phyloP scores from a whole-genome alignment of 352 stramenopile genomes.

The Globisporangium recalcitrans region DNA sequence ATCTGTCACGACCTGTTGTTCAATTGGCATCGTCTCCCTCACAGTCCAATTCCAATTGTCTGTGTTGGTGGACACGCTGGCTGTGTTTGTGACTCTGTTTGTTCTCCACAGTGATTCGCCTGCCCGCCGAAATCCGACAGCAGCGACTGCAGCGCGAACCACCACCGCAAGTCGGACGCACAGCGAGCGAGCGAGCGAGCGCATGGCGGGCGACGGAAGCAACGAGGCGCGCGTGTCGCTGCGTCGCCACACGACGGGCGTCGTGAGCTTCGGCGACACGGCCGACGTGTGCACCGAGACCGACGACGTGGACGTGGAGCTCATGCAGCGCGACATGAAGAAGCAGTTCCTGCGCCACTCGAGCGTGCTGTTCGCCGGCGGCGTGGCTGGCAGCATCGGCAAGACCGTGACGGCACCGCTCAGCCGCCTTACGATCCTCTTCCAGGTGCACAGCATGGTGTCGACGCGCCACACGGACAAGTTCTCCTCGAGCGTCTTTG shows the following conservation, averaged over 20 bases:
- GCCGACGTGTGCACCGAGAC: slow-evolving; percentile 75
- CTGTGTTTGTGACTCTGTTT: not conserved
- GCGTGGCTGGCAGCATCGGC: slow-evolving; percentile 91
- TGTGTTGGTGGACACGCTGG: slow-evolving; percentile 4
- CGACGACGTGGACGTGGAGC: slow-evolving; percentile 68
- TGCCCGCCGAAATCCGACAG: slow-evolving; percentile 4
- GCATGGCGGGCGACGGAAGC: slow-evolving; percentile 4
- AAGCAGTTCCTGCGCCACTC: slow-evolving; percentile 74
- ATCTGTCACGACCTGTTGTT: not conserved
- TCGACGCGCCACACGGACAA: slow-evolving; percentile 81
- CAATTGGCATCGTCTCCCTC: slow-evolving; percentile 1
- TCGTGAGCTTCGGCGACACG: slow-evolving; percentile 76
- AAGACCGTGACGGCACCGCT: slow-evolving; percentile 95
- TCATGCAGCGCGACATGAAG: slow-evolving; percentile 60
- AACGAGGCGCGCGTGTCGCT: slow-evolving; percentile 42
- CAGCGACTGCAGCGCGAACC: not conserved
- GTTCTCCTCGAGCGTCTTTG: slow-evolving; percentile 65
- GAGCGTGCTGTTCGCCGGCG: slow-evolving; percentile 83
- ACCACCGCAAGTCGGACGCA: not conserved
- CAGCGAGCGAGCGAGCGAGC: not conserved
- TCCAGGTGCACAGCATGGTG: slow-evolving; percentile 96
- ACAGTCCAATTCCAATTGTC: not conserved
- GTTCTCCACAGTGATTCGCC: slow-evolving; percentile 2
- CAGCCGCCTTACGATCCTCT: slow-evolving; percentile 93
- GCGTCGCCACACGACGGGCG: slow-evolving; percentile 74